Conservation (phyloP, 768 basidiomycete species). For the Pisolithus albus region DNA sequence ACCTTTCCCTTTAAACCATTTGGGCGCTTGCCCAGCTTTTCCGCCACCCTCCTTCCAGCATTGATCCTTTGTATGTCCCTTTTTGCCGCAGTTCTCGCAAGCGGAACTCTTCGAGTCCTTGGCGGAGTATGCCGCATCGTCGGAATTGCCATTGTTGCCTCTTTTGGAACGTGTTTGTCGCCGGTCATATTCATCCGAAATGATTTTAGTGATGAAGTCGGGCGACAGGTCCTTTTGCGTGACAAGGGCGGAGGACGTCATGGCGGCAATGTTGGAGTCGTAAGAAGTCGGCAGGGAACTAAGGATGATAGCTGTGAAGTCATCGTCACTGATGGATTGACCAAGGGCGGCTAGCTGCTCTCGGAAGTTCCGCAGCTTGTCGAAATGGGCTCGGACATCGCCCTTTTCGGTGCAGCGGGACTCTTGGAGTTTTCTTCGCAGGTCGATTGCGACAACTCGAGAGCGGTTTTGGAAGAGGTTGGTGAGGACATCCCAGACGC, state of each 20-base stretch:
- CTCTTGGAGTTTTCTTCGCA: constrained; percentile 8
- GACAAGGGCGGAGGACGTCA: constrained; percentile 12
- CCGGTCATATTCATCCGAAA: background rate
- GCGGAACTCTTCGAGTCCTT: too few relatives aligned
- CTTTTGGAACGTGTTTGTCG: background rate
- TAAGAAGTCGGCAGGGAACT: constrained; percentile 30
- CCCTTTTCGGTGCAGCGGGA: too few relatives aligned
- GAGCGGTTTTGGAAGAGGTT: background rate
- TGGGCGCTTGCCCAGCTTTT: too few relatives aligned
- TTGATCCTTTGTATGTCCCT: too few relatives aligned
- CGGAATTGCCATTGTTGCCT: background rate
- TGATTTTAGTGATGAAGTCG: background rate
- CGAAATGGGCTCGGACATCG: constrained; percentile 7
- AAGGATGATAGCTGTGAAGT: constrained; percentile 26
- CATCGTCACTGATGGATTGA: constrained; percentile 11
- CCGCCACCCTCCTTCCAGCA: too few relatives aligned
- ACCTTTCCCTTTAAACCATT: too few relatives aligned
- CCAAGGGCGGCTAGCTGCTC: constrained; percentile 32
- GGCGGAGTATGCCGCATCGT: too few relatives aligned
- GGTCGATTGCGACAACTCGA: background rate
- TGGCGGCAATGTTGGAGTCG: constrained; percentile 24
- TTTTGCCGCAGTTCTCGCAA: too few relatives aligned
- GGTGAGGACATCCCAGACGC: background rate
- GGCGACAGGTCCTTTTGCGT: constrained; percentile 4
- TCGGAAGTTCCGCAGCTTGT: constrained; percentile 20